These are phyloP conservation scores for Candida maesae DNA, from an alignment of 805 yeast genomes.

Conservation along the genomic window DNA sequence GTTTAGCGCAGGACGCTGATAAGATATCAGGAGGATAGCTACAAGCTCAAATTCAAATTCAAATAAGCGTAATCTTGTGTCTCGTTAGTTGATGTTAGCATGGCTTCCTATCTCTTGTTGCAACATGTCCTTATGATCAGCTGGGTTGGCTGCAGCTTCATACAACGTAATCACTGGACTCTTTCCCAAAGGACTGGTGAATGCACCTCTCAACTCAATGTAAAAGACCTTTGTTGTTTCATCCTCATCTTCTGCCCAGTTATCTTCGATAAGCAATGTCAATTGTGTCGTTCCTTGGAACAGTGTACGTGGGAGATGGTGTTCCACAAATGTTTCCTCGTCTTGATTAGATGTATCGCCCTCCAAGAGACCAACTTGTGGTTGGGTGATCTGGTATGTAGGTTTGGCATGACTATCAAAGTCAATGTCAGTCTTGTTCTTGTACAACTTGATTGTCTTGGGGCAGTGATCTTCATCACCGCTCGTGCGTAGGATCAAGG, in stretches of 20 bases:
- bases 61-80: neutral
- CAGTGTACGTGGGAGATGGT: conserved; percentile 67
- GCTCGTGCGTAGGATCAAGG: conserved; percentile 65
- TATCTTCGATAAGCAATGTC: conserved; percentile 63
- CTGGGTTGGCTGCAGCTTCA: conserved; percentile 91
- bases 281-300: conserved; percentile 69
- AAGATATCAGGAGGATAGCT: neutral
- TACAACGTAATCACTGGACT: conserved; percentile 77
- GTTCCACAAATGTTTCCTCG: conserved; percentile 66
- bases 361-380: conserved; percentile 60
- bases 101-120: conserved; percentile 19
- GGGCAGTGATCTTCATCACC: conserved; percentile 64
- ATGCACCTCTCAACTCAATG: conserved; percentile 78
- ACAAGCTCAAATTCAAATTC: no score
- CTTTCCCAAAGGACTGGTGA: conserved; percentile 42
- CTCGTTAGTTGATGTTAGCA: conserved; percentile 13
- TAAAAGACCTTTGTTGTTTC: conserved; percentile 58
- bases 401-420: conserved; percentile 58
- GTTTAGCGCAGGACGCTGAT: no score
- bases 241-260: conserved; percentile 60
- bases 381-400: conserved; percentile 55
- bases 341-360: conserved; percentile 32
- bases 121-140: conserved; percentile 60
- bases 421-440: conserved; percentile 67
- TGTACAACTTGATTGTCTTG: conserved; percentile 61